phyloP scores from a whole-genome alignment of 2,329 filamentous ascomycete species.

The Talaromyces sp. region DNA sequence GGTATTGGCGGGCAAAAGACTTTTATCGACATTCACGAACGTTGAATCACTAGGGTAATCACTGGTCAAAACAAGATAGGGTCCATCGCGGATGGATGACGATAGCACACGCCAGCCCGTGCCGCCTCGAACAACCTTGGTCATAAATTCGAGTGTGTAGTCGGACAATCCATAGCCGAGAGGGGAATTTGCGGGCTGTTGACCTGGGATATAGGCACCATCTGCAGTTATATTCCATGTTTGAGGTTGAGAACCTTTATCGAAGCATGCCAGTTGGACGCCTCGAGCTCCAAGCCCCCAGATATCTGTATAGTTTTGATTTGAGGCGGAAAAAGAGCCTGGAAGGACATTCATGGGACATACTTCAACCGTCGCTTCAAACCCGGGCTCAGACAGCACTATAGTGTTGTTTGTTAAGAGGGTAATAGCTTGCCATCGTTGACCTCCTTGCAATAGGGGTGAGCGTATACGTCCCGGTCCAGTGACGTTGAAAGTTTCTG shows the following conservation, averaged over 20 bases:
- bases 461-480: not conserved
- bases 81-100: not conserved
- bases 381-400: not conserved
- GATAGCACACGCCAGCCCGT: not conserved
- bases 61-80: not conserved
- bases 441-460: not conserved
- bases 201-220: not conserved
- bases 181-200: not conserved
- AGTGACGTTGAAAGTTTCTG: not conserved
- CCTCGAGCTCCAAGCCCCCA: not conserved
- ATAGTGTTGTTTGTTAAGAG: not conserved
- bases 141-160: not conserved
- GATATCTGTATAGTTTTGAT: not conserved
- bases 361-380: not conserved
- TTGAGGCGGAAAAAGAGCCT: not conserved
- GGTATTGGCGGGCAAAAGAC: not conserved
- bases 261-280: not conserved
- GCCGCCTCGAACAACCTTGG: not conserved
- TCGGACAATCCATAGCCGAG: not conserved
- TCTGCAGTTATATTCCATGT: not conserved
- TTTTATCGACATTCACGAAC: not conserved
- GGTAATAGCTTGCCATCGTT: not conserved
- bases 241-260: not conserved
- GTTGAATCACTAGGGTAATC: not conserved
- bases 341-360: not conserved